A percentile compares a stretch with the other conserved stretches of the same genome.
Conservation (phyloP, 2,329 filamentous ascomycete genomes). For the Dactylellina drechsleri region DNA sequence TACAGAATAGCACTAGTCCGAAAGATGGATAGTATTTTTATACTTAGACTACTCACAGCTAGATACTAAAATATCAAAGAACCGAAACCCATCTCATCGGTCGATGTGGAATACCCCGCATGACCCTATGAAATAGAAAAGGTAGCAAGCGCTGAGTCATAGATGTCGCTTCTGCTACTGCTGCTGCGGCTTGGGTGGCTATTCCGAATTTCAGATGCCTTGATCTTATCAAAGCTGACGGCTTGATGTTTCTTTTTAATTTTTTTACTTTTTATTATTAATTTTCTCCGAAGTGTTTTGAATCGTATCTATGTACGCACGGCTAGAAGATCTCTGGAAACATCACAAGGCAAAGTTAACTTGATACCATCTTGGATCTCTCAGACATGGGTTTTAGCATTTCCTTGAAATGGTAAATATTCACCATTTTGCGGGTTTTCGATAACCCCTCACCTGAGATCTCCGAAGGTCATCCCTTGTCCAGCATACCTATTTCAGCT, state of each 20-base stretch:
- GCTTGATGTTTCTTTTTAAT: no score
- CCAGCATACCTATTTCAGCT: not conserved
- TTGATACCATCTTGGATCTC: no score
- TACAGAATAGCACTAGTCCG: not conserved
- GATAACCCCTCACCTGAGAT: slow-evolving; percentile 9
- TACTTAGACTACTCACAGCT: not conserved
- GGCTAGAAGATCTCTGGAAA: no score
- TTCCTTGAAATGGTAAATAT: slow-evolving; percentile 1
- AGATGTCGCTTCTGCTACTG: not conserved
- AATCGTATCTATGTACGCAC: no score
- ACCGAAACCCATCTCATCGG: not conserved
- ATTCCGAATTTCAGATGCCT: not conserved
- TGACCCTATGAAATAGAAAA: slow-evolving; percentile 7
- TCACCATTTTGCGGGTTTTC: no score
- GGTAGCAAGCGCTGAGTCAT: slow-evolving; percentile 16
- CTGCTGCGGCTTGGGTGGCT: not conserved
- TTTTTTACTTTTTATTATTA: no score
- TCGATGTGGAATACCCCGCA: slow-evolving; percentile 17
- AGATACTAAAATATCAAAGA: no score
- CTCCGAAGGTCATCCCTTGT: not conserved
- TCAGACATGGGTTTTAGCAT: not conserved
- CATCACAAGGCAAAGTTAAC: no score
- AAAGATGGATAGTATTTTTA: slow-evolving; percentile 5
- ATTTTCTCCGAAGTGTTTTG: no score
- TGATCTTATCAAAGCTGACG: no score